Conservation (phyloP, 1,284 basidiomycete genomes). For the Somion occarium region DNA sequence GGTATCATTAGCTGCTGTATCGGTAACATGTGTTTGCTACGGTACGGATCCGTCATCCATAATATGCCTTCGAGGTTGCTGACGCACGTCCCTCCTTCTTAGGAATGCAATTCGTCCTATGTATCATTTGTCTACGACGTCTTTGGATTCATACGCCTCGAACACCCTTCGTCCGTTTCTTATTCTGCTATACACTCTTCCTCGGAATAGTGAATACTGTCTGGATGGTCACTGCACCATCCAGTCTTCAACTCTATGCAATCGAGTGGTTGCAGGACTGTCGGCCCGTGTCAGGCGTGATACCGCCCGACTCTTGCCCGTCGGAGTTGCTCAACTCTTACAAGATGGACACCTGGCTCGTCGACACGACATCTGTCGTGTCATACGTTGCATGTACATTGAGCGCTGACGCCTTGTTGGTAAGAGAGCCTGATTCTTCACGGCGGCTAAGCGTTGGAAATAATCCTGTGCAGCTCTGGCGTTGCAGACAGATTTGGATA, state of each 20-base stretch:
- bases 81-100: not conserved
- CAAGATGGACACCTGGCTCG: not conserved
- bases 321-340: not conserved
- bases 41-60: not conserved
- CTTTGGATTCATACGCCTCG: not conserved
- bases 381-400: not conserved
- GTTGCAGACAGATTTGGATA: constrained; percentile 3
- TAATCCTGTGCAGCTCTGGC: not conserved
- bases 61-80: too few relatives aligned
- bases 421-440: too few relatives aligned
- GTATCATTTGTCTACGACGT: not conserved
- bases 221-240: not conserved
- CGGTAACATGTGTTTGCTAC: not conserved
- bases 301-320: not conserved
- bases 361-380: not conserved
- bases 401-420: not conserved
- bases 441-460: not conserved
- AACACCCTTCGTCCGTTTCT: not conserved
- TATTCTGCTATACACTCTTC: not conserved
- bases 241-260: not conserved
- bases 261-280: not conserved
- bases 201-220: not conserved
- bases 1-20: not conserved
- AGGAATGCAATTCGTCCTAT: not conserved
- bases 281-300: not conserved